Evolutionary conservation across 305 asterid species (phyloP), one percentile per base, ranked within the genome.

Genomic region (Striga hermonthica): DNA sequence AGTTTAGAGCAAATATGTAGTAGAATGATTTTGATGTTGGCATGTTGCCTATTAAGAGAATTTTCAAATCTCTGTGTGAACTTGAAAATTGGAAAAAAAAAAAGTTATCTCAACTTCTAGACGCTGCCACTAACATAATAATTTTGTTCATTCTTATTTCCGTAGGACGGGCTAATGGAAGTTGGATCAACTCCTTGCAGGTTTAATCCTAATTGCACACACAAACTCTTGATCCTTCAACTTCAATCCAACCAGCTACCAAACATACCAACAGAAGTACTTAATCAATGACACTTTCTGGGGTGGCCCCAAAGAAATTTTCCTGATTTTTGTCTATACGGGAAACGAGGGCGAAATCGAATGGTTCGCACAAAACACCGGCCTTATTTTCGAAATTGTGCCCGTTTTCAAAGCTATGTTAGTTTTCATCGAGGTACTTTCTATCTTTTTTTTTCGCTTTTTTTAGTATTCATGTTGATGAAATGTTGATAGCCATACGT

Each of bases 271-370:
- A 69, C 96, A 88, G 7, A 76, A 96, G 62, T 91, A 86, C 58
- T 65, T 91, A 64, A 76, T 91, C 72, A 86, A 86, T 43, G 62
- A 74, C 65, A 76, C 59, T 3, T 35, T 82, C 67, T 91, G 96
- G 98, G 96, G 94, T 57, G 95, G 96, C 55, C 72, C 86, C 10
- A 55, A 69, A 0, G 60, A 16, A 16, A 85, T 74, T 48, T 82
- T 87, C 6, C 98, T 96, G 0, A 86, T 91, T 82, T 91, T 91
- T 67, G 90, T 91, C 44, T 88, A 88, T 78, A 91, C 95, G 0
- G 98, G 98, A 5, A 88, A 88, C 59, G 98, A 91, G 81, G 98
- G 95, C 13, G 80, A 83, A 48, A 80, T 88, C 60, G 98, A 91
- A 68, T 91, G 96, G 98, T 91, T 88, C 43, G 78, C 95, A 14